A percentile compares a stretch with the other conserved stretches of the same genome.
phyloP scores from a whole-genome alignment of 2,329 filamentous ascomycete genomes.

The Xylaria polymorpha region DNA sequence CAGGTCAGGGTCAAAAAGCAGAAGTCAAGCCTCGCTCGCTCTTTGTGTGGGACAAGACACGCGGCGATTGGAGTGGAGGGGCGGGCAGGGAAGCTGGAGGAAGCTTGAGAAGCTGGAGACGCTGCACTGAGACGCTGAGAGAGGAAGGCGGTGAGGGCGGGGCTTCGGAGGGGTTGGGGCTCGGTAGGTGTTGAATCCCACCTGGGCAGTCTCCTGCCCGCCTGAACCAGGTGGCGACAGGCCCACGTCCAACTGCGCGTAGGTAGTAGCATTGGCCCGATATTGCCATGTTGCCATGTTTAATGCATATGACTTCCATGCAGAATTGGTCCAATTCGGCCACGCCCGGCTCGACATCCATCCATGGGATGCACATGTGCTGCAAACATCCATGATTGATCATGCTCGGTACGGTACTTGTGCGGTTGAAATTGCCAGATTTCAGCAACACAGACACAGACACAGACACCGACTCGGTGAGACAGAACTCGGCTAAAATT shows the following conservation, averaged over 20 bases:
- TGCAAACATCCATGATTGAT: background rate
- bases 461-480: background rate
- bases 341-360: too few species aligned
- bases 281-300: too few species aligned
- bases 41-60: conserved; percentile 9
- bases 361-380: too few species aligned
- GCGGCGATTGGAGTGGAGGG: conserved; percentile 10
- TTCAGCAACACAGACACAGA: too few species aligned
- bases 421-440: background rate
- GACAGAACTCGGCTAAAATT: background rate
- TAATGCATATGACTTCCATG: too few species aligned
- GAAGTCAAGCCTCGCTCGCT: conserved; percentile 11
- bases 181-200: too few species aligned
- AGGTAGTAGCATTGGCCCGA: too few species aligned
- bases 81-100: background rate
- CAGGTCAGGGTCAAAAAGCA: background rate
- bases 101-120: background rate
- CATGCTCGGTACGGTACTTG: background rate
- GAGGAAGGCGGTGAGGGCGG: conserved; percentile 35
- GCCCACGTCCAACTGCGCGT: too few species aligned
- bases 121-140: background rate
- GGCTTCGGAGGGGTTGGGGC: conserved; percentile 7
- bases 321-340: too few species aligned
- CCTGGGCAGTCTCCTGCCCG: too few species aligned
- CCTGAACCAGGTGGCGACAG: too few species aligned